phyloP scores from a whole-genome alignment of 371 early-diverging fungal species.

The Coemansia sp. region DNA sequence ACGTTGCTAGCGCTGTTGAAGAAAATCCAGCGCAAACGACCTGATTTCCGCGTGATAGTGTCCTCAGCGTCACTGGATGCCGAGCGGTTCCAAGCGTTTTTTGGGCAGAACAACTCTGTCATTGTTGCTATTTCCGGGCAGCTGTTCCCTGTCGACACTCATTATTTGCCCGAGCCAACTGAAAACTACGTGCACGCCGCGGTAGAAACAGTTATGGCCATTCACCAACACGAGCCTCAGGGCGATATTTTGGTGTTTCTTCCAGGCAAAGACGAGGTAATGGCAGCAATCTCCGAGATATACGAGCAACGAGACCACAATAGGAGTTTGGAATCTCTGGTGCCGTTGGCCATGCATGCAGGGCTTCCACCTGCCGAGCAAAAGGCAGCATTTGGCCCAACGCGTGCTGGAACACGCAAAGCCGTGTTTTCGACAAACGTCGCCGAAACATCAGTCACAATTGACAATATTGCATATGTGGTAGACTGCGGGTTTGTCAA shows the following conservation, averaged over 20 bases:
- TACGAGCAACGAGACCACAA: constrained; percentile 70
- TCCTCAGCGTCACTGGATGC: constrained; percentile 92
- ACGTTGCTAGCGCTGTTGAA: constrained; percentile 91
- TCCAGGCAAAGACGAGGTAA: constrained; percentile 97
- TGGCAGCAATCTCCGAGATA: constrained; percentile 72
- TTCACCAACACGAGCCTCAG: constrained; percentile 77
- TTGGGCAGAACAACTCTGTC: constrained; percentile 72
- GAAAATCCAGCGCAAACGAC: constrained; percentile 63
- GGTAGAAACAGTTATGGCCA: constrained; percentile 76
- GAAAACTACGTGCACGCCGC: constrained; percentile 90
- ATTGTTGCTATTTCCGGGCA: constrained; percentile 87
- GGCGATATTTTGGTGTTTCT: constrained; percentile 97
- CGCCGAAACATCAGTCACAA: constrained; percentile 99
- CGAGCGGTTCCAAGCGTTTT: constrained; percentile 80
- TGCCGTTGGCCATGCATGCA: constrained; percentile 89
- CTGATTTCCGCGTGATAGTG: constrained; percentile 73
- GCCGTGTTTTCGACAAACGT: constrained; percentile 99
- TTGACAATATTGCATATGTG: constrained; percentile 97
- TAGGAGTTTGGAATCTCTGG: constrained; percentile 60
- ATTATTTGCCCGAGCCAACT: constrained; percentile 78
- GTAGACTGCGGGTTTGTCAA: constrained; percentile 98
- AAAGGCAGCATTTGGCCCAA: constrained; percentile 86
- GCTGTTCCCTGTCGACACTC: constrained; percentile 87
- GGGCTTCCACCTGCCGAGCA: constrained; percentile 90
- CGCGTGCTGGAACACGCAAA: constrained; percentile 85